Evolutionary conservation across 345 rosid genomes (phyloP), one percentile per base, ranked within the genome.

Genomic region (Mangifera indica): DNA sequence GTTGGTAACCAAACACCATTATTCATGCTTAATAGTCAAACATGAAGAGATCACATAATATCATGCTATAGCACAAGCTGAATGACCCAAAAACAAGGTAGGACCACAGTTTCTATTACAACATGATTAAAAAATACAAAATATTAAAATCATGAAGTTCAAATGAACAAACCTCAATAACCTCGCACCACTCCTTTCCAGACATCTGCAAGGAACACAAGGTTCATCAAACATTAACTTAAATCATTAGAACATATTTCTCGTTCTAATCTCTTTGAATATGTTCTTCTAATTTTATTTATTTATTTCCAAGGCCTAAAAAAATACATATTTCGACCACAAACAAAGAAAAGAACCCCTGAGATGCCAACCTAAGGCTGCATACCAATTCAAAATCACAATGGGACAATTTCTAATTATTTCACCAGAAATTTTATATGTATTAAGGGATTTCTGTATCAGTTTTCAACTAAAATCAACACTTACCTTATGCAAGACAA

Each of bases 401-500:
- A 13, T 26, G 24, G 7, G 10, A 52, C 21, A 67, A 42, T 63
- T 44, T 37, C 34, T 20, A 69, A 60, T 49, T 54, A 44, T 37
- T 15, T 25, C 18, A 54, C 5, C 55, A 60, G 25, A 62, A 9
- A 59, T 54, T 49, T 53, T 60, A 32, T 13, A 44, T 53, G 15
- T 32, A 61, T 34, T 53, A 51, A 56, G 7, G 13, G 52, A 24
- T 53, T 34, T 59, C 24, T 53, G 12, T 7, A 40, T 4, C 10
- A 49, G 7, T 37, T 67, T 59, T 58, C 17, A 0, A 21, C 12
- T 63, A 79, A 42, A 62, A 62, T 45, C 34, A 63, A 17, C 34
- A 80, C 87, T 73, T 74, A 93, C 98, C 97, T 94, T 94, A 72
- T 94, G 98, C 83, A 94, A 77, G 53, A 94, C 84, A 51, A 92